Evolutionary conservation across 2,329 filamentous ascomycete species (phyloP), one percentile per base, ranked within the genome.

Genomic region (Aspergillus sp.): DNA sequence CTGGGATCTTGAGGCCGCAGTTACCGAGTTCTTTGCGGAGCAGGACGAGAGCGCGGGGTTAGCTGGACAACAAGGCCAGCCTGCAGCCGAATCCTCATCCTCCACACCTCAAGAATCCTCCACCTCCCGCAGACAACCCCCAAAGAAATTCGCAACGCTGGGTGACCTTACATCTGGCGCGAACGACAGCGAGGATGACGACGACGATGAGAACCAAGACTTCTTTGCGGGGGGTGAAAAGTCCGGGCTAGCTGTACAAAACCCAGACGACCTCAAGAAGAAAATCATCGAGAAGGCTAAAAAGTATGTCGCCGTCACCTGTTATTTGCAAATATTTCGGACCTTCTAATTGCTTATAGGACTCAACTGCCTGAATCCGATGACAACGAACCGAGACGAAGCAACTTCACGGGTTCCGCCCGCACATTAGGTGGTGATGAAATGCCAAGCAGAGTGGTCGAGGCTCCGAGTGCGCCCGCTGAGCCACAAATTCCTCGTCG

Each of bases 351-450:
- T 49, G n/a, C n/a, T 4, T 59, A 9, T 60, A 75, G 73, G 55
- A 63, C 70, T 8, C 64, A 73, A 39, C 66, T 65, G 19, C 68
- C 69, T 15, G 56, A 64, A 21, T 65, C 68, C 35, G 82, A 82
- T 50, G 80, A 82, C 14, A 73, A 79, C 33, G 71, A 74, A 52
- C 69, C 68, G 9, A 68, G 68, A 59, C 74, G 66, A 49, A 75
- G 74, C n/a, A 69, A 77, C 70, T 88, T 88, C 70, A 81, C 76
- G 23, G 86, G 86, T 54, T 75, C 82, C 52, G 86, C 85, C 56
- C 84, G 83, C 64, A 88, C 86, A n/a, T 78, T 88, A 11, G 86
- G 86, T 55, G 85, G 86, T 59, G 86, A 88, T 62, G 86, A 87
- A 65, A 76, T 82, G 19, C 84, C 84, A 15, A 86, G 84, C 59